These are phyloP conservation scores for Tolypocladium paradoxum DNA, from an alignment of 2,329 filamentous ascomycete genomes.

Conservation along the genomic window DNA sequence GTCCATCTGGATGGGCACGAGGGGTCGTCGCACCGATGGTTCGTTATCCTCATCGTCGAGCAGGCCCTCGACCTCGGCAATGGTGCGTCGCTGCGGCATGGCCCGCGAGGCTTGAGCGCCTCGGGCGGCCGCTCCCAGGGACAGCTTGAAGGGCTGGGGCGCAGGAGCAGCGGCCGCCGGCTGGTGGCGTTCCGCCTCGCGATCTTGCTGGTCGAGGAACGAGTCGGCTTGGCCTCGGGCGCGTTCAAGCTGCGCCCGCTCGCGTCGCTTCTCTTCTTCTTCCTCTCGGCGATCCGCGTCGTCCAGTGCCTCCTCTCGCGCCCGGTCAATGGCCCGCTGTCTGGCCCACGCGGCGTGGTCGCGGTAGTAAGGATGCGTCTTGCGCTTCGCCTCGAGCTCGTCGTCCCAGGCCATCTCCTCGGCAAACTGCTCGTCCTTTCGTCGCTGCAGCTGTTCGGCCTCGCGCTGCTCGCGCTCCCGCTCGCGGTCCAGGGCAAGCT, in stretches of 20 bases:
- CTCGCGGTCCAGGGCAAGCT: conserved; percentile 78
- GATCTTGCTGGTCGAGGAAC: conserved; percentile 76
- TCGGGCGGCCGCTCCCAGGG: conserved; percentile 79
- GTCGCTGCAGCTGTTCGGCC: conserved; percentile 50
- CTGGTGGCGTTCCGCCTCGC: conserved; percentile 53
- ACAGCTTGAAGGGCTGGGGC: conserved; percentile 82
- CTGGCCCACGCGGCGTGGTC: conserved; percentile 79
- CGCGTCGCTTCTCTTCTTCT: conserved; percentile 59
- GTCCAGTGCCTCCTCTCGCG: conserved; percentile 65
- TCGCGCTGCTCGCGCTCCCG: conserved; percentile 71
- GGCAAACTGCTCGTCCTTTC: conserved; percentile 59
- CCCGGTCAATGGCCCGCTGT: conserved; percentile 63
- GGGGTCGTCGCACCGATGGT: conserved; percentile 56
- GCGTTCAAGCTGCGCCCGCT: conserved; percentile 62
- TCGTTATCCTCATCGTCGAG: conserved; percentile 91
- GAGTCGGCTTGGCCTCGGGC: conserved; percentile 79
- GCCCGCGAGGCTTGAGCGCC: conserved; percentile 48
- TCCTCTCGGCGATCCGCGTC: conserved; percentile 75
- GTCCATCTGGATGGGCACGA: conserved; percentile 77
- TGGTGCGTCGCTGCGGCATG: conserved; percentile 58
- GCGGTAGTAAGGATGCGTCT: conserved; percentile 72
- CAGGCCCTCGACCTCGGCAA: conserved; percentile 88
- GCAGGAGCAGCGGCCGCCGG: conserved; percentile 29
- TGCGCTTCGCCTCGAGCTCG: conserved; percentile 65
- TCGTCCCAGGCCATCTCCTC: conserved; percentile 71